Conservation (phyloP, 1,284 basidiomycete genomes). For the Mycena citricolor region DNA sequence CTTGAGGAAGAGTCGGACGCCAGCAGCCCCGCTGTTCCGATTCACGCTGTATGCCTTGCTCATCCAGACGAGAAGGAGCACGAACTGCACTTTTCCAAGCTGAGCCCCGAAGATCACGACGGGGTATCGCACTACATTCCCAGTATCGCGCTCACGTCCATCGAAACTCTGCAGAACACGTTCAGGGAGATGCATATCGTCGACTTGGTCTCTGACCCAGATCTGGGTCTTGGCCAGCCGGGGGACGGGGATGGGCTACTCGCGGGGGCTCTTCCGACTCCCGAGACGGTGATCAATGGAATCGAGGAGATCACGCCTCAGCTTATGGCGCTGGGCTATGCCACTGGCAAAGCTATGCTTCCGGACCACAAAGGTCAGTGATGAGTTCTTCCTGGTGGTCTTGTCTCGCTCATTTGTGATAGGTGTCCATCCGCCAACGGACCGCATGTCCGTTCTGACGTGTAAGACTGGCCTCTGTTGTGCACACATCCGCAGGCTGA, state of each 20-base stretch:
- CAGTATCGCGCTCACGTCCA: slow-evolving; percentile 47
- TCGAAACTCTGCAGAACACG: slow-evolving; percentile 48
- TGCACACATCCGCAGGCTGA: slow-evolving; percentile 6
- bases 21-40: slow-evolving; percentile 44
- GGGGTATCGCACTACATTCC: slow-evolving; percentile 21
- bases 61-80: slow-evolving; percentile 61
- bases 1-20: slow-evolving; percentile 24
- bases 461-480: slow-evolving; percentile 48
- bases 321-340: slow-evolving; percentile 74
- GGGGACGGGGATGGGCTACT: slow-evolving; percentile 51
- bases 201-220: slow-evolving; percentile 51
- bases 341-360: slow-evolving; percentile 63
- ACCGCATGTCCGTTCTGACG: slow-evolving; percentile 76
- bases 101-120: slow-evolving; percentile 25
- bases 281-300: slow-evolving; percentile 67
- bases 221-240: slow-evolving; percentile 57
- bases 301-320: slow-evolving; percentile 70
- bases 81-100: slow-evolving; percentile 50
- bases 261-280: slow-evolving; percentile 70
- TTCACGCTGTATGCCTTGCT: slow-evolving; percentile 72
- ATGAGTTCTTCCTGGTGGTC: too few relatives aligned
- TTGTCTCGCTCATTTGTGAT: slow-evolving; percentile 3
- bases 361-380: slow-evolving; percentile 63
- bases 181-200: slow-evolving; percentile 61
- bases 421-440: slow-evolving; percentile 70